phyloP scores from a whole-genome alignment of 352 stramenopile genomes.

The Peronospora destructor region DNA sequence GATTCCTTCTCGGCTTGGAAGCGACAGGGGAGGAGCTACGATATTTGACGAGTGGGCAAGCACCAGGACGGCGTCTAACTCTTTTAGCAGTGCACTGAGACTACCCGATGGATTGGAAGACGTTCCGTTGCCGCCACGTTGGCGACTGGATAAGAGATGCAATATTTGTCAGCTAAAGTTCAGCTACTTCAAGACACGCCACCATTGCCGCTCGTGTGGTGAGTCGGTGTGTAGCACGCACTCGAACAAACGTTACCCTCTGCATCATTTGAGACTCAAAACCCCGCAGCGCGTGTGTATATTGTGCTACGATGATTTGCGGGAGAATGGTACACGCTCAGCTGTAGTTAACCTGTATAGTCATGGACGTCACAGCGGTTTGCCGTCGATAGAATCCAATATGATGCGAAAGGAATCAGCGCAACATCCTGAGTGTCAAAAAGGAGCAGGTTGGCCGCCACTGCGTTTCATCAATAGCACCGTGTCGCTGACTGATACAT shows the following conservation, averaged over 20 bases:
- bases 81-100: constrained; percentile 25
- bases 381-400: constrained; percentile 29
- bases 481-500: constrained; percentile 28
- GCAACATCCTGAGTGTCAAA: constrained; percentile 13
- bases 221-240: constrained; percentile 80
- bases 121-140: constrained; percentile 50
- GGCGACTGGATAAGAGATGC: constrained; percentile 70
- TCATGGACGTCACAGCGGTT: constrained; percentile 24
- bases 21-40: constrained; percentile 7
- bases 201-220: constrained; percentile 87
- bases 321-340: constrained; percentile 62
- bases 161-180: constrained; percentile 84
- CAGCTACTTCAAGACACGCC: constrained; percentile 76
- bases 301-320: constrained; percentile 71
- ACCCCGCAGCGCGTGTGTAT: constrained; percentile 72
- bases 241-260: constrained; percentile 54
- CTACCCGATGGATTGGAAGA: constrained; percentile 27
- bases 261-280: constrained; percentile 54
- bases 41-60: constrained; percentile 21
- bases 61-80: constrained; percentile 17
- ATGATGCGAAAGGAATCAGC: constrained; percentile 28
- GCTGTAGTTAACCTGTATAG: constrained; percentile 72
- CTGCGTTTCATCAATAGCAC: constrained; percentile 35
- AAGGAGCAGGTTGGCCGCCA: constrained; percentile 20
- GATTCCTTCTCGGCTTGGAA: constrained; percentile 11